Percentiles rank a stretch among this genome's conserved stretches.
phyloP scores from a whole-genome alignment of 2,329 filamentous ascomycete genomes.

The Huntiella decipiens region DNA sequence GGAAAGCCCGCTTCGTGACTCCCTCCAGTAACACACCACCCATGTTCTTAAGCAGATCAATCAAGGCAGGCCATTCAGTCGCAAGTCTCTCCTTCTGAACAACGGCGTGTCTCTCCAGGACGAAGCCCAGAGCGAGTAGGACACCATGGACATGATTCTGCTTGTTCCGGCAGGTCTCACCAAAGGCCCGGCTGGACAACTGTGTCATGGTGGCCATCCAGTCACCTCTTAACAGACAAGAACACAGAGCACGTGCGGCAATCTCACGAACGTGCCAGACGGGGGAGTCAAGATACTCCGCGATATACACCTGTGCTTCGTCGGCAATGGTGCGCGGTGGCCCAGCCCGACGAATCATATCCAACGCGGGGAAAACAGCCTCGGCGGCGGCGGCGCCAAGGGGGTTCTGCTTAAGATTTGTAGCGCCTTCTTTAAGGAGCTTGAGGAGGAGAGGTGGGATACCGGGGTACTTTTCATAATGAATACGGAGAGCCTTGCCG shows the following conservation, averaged over 20 bases:
- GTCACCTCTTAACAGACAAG: slow-evolving; percentile 33
- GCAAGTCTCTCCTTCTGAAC: slow-evolving; percentile 24
- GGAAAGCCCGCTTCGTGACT: slow-evolving; percentile 17
- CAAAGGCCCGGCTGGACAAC: slow-evolving; percentile 19
- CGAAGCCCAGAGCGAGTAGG: slow-evolving; percentile 35
- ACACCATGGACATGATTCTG: slow-evolving; percentile 40
- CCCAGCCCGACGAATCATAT: slow-evolving; percentile 55
- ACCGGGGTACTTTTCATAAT: slow-evolving; percentile 49
- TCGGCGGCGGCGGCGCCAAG: slow-evolving; percentile 31
- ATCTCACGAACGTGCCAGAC: slow-evolving; percentile 73
- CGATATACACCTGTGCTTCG: slow-evolving; percentile 38
- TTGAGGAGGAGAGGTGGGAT: slow-evolving; percentile 44
- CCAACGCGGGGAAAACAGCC: slow-evolving; percentile 65
- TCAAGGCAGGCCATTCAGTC: slow-evolving; percentile 4
- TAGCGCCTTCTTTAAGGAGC: slow-evolving; percentile 36
- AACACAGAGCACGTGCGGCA: slow-evolving; percentile 53
- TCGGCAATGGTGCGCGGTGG: slow-evolving; percentile 38
- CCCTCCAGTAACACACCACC: slow-evolving; percentile 4
- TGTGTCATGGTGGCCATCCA: slow-evolving; percentile 22
- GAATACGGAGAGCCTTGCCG: slow-evolving; percentile 42
- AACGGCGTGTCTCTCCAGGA: slow-evolving; percentile 33
- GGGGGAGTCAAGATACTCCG: slow-evolving; percentile 43
- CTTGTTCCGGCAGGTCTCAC: slow-evolving; percentile 15
- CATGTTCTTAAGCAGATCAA: slow-evolving; percentile 2
- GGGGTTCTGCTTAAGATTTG: slow-evolving; percentile 23